Conservation (phyloP, 345 rosid genomes). For the Arabidopsis arenosa region DNA sequence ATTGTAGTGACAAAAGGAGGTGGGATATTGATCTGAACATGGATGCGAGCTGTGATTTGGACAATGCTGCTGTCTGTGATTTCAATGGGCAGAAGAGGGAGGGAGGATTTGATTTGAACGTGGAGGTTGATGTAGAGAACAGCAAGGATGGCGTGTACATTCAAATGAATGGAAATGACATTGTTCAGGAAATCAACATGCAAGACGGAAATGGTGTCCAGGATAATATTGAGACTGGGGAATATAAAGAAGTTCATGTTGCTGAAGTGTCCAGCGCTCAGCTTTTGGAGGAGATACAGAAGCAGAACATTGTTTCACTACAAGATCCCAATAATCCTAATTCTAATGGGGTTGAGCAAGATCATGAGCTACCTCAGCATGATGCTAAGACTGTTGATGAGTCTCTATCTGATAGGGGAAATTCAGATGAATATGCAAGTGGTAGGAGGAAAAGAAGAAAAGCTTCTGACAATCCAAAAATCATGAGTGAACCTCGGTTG, state of each 20-base stretch:
- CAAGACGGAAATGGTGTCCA: slow-evolving; percentile 39
- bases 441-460: slow-evolving; percentile 65
- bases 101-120: slow-evolving; percentile 78
- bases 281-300: slow-evolving; percentile 44
- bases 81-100: slow-evolving; percentile 50
- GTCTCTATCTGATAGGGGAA: slow-evolving; percentile 47
- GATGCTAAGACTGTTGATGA: slow-evolving; percentile 44
- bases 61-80: slow-evolving; percentile 45
- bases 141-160: slow-evolving; percentile 45
- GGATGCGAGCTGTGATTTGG: slow-evolving; percentile 65
- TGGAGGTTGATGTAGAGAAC: slow-evolving; percentile 57
- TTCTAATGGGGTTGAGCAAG: slow-evolving; percentile 43
- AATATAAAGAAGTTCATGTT: slow-evolving; percentile 53
- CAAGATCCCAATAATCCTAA: slow-evolving; percentile 34
- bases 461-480: slow-evolving; percentile 40
- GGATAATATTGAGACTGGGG: slow-evolving; percentile 41
- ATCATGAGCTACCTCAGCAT: slow-evolving; percentile 42
- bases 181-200: slow-evolving; percentile 42
- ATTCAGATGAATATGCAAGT: slow-evolving; percentile 42
- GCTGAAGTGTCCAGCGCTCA: slow-evolving; percentile 46
- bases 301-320: slow-evolving; percentile 41
- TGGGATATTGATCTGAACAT: slow-evolving; percentile 76
- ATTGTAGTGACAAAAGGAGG: slow-evolving; percentile 44
- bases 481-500: slow-evolving; percentile 54
- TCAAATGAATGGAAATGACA: slow-evolving; percentile 27